Conservation (phyloP, 441 rosid species). For the Cnidoscolus chayamansa region DNA sequence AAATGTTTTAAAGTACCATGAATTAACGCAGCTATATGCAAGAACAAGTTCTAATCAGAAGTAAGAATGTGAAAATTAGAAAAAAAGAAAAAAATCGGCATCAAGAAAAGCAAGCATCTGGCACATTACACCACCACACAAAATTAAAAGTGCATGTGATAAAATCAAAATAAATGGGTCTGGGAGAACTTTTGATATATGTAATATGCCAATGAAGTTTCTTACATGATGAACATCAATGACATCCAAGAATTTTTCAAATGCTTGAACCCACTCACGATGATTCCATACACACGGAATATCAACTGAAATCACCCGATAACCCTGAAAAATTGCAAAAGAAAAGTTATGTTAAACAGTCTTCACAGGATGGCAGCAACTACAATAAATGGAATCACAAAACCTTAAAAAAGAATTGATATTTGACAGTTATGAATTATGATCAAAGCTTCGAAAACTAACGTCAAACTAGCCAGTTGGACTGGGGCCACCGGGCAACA, state of each 20-base stretch:
- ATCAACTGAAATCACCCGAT: conserved; percentile 85
- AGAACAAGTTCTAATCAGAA: neutral
- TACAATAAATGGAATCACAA: neutral
- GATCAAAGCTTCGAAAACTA: neutral
- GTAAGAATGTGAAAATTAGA: neutral
- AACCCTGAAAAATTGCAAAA: conserved; percentile 56
- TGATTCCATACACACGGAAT: conserved; percentile 94
- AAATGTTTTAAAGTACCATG: neutral
- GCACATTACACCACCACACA: neutral
- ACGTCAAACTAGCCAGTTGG: neutral
- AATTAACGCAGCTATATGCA: neutral
- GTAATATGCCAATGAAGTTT: conserved; percentile 23
- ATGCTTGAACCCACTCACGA: conserved; percentile 95
- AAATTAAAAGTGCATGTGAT: neutral
- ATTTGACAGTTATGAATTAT: neutral
- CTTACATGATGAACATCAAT: conserved; percentile 94
- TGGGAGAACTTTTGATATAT: no score
- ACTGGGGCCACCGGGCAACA: neutral
- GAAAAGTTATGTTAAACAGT: neutral
- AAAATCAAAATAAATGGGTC: neutral
- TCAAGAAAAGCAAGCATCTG: conserved; percentile 18
- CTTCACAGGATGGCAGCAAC: neutral
- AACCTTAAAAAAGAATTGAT: conserved; percentile 1
- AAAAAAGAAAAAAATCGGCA: neutral
- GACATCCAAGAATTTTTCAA: conserved; percentile 92